These are phyloP conservation scores for Hippophae tibetana DNA, from an alignment of 306 rosid genomes.

Conservation along the genomic window DNA sequence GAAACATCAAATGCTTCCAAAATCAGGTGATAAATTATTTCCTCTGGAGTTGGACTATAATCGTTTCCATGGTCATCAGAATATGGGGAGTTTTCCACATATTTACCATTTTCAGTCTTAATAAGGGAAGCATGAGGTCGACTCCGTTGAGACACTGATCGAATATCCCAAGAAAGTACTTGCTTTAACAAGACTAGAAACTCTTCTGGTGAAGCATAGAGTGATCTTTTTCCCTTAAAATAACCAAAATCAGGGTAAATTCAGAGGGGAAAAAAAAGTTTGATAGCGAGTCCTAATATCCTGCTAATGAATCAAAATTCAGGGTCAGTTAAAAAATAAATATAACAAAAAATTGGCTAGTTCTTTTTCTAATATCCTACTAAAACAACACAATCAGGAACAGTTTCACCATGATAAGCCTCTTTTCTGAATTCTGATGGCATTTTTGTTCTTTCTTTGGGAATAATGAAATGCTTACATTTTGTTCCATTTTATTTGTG, in stretches of 20 bases:
- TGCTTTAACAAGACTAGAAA: slow-evolving; percentile 62
- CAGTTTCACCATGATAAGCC: too few relatives aligned
- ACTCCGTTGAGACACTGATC: slow-evolving; percentile 67
- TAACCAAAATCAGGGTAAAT: slow-evolving; percentile 12
- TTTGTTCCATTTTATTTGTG: too few relatives aligned
- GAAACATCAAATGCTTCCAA: slow-evolving; percentile 75
- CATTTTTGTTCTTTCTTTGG: too few relatives aligned
- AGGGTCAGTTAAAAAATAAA: too few relatives aligned
- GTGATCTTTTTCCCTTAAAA: slow-evolving; percentile 58
- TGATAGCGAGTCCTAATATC: neutral
- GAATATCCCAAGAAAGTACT: slow-evolving; percentile 95
- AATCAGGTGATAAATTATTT: slow-evolving; percentile 51
- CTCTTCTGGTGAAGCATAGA: slow-evolving; percentile 60
- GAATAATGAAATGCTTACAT: too few relatives aligned
- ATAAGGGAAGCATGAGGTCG: slow-evolving; percentile 39
- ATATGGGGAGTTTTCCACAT: slow-evolving; percentile 27
- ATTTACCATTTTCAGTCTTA: slow-evolving; percentile 23
- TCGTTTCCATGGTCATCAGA: slow-evolving; percentile 30
- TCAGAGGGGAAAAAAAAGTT: slow-evolving; percentile 7
- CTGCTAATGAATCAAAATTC: too few relatives aligned
- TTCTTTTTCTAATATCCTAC: too few relatives aligned
- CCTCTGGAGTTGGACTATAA: slow-evolving; percentile 20
- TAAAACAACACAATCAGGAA: too few relatives aligned
- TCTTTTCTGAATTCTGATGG: too few relatives aligned
- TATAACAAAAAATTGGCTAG: too few relatives aligned